phyloP scores from a whole-genome alignment of 768 basidiomycete genomes.

The Gymnopilus junonius region DNA sequence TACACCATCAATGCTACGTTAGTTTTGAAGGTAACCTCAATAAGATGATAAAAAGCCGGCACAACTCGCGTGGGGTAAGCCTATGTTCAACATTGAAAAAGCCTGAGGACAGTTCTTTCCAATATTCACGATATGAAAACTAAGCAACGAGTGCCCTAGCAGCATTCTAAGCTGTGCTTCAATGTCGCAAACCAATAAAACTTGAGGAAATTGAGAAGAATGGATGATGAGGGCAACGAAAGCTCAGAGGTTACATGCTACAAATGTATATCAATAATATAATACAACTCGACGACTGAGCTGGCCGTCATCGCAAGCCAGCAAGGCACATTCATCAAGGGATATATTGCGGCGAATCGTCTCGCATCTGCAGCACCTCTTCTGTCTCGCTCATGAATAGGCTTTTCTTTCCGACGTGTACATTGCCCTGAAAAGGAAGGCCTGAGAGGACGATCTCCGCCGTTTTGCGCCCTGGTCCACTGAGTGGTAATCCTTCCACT shows the following conservation, averaged over 20 bases:
- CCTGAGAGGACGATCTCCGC: constrained; percentile 62
- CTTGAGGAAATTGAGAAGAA: too few relatives aligned
- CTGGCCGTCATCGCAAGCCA: neutral
- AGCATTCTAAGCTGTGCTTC: too few relatives aligned
- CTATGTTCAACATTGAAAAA: too few relatives aligned
- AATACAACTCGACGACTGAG: neutral
- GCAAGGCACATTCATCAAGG: neutral
- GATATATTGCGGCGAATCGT: neutral
- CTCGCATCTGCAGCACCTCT: neutral
- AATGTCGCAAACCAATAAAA: too few relatives aligned
- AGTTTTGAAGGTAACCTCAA: too few relatives aligned
- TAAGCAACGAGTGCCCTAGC: too few relatives aligned
- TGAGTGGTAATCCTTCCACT: constrained; percentile 64
- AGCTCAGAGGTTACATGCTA: neutral
- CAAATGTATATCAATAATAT: neutral
- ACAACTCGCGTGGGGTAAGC: too few relatives aligned
- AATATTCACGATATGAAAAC: too few relatives aligned
- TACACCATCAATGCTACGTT: constrained; percentile 24
- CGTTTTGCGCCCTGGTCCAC: constrained; percentile 21
- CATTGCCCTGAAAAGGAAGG: constrained; percentile 69
- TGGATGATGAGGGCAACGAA: neutral
- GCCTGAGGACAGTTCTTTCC: too few relatives aligned
- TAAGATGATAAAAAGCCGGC: too few relatives aligned
- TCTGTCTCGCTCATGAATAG: neutral
- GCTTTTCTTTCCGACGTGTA: constrained; percentile 65